Evolutionary conservation across 2,329 filamentous ascomycete genomes (phyloP).

Genomic region (Aspergillaceae sp.): DNA sequence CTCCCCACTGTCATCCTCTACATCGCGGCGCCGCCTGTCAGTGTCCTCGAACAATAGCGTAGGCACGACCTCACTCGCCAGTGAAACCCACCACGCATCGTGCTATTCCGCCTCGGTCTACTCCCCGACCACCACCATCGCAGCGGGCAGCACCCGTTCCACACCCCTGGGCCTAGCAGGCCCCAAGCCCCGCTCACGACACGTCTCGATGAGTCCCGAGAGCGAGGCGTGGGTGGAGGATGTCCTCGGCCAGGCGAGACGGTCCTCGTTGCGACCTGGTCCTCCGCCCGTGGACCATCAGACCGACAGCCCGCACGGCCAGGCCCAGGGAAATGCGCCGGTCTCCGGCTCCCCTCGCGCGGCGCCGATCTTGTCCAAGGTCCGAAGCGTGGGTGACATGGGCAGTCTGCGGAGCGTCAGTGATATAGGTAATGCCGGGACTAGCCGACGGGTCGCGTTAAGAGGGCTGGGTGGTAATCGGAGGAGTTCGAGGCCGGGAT

Average conservation of each 20-base stretch:
- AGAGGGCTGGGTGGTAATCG: slow-evolving; percentile 24
- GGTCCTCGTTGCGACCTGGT: slow-evolving; percentile 24
- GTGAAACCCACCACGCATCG: slow-evolving; percentile 14
- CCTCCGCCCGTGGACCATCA: no score
- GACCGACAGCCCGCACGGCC: no score
- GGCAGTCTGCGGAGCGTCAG: slow-evolving; percentile 28
- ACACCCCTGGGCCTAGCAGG: slow-evolving; percentile 40
- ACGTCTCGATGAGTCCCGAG: slow-evolving; percentile 35
- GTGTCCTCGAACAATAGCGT: slow-evolving; percentile 31
- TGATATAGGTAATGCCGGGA: slow-evolving; percentile 28
- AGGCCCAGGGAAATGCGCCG: no score
- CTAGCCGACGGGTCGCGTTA: slow-evolving; percentile 31
- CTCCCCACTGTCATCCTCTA: slow-evolving; percentile 21
- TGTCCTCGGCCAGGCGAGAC: slow-evolving; percentile 36
- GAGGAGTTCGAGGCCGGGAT: neutral
- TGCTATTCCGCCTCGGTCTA: slow-evolving; percentile 9
- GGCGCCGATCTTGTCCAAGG: slow-evolving; percentile 18
- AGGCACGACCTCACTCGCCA: slow-evolving; percentile 20
- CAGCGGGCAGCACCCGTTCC: slow-evolving; percentile 13
- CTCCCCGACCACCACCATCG: slow-evolving; percentile 17
- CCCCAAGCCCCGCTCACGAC: slow-evolving; percentile 32
- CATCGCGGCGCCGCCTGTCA: slow-evolving; percentile 27
- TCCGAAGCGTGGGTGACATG: slow-evolving; percentile 34
- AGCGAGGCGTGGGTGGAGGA: slow-evolving; percentile 42
- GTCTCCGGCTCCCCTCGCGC: no score